Percentiles rank a stretch among this genome's conserved stretches.
These are phyloP conservation scores for Diaporthe sp. DNA, from an alignment of 2,329 filamentous ascomycete species.

Conservation along the genomic window DNA sequence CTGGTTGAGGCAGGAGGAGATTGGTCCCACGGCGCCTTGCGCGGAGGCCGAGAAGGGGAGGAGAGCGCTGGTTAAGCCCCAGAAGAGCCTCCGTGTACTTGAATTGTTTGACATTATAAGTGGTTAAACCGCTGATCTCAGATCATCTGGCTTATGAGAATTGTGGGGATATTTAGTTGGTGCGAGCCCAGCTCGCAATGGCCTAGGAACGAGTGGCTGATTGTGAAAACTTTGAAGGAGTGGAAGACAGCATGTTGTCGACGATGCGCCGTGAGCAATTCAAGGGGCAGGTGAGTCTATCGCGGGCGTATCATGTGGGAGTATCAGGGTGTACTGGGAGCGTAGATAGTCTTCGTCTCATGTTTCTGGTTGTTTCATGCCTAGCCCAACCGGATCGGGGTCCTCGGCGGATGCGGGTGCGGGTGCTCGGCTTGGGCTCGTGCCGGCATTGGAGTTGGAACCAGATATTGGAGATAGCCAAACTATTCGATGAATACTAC, in stretches of 20 bases:
- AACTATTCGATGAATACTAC: neutral
- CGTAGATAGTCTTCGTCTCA: constrained; percentile 18
- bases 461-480: neutral
- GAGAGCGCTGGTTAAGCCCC: neutral
- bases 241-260: neutral
- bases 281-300: constrained; percentile 7
- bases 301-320: constrained; percentile 18
- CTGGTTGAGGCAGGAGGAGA: constrained; percentile 15
- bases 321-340: neutral
- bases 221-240: neutral
- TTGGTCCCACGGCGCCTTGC: neutral
- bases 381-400: constrained; percentile 7
- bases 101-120: constrained; percentile 1
- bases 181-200: neutral
- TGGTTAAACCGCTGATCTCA: neutral
- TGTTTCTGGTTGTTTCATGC: constrained; percentile 14
- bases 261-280: neutral
- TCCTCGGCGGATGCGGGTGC: neutral
- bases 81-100: neutral
- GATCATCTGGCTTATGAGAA: neutral
- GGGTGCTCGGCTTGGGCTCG: constrained; percentile 8
- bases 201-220: neutral
- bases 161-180: neutral
- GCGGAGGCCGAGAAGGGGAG: neutral
- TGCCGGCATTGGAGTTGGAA: constrained; percentile 4